Evolutionary conservation across 129 eudicot species (phyloP).

Genomic region (Artemisia tridentata): DNA sequence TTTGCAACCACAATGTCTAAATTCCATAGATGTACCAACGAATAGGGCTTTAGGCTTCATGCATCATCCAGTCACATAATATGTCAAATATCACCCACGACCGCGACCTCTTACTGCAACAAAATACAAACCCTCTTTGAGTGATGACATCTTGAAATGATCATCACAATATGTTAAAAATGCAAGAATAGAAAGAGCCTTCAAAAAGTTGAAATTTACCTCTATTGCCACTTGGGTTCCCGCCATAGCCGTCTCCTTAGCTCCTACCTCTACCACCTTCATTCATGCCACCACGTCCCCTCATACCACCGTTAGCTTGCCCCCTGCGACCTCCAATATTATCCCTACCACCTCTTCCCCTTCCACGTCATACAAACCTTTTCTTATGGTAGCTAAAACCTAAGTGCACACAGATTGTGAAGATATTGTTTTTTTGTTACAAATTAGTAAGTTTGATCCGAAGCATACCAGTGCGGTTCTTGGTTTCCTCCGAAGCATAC

Average conservation of each 20-base stretch:
- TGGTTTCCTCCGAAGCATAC: constrained; percentile 64
- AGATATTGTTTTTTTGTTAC: too few relatives aligned
- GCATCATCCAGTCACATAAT: too few relatives aligned
- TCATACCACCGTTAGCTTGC: constrained; percentile 42
- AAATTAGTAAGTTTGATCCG: not conserved
- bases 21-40: too few relatives aligned
- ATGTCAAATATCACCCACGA: too few relatives aligned
- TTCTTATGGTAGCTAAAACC: constrained; percentile 36
- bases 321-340: constrained; percentile 41
- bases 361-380: constrained; percentile 67
- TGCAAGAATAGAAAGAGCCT: not conserved
- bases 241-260: constrained; percentile 35
- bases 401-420: too few relatives aligned
- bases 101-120: constrained; percentile 49
- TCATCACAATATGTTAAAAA: not conserved
- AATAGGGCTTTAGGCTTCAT: too few relatives aligned
- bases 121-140: constrained; percentile 8
- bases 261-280: constrained; percentile 49
- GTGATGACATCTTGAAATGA: not conserved
- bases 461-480: constrained; percentile 45
- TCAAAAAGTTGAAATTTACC: constrained; percentile 19
- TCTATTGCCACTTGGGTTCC: constrained; percentile 24
- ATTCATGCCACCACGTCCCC: constrained; percentile 40
- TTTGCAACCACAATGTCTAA: too few relatives aligned
- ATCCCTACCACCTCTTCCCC: constrained; percentile 45